Evolutionary conservation across 2,329 filamentous ascomycete species (phyloP).

Genomic region (Colletotrichum sp.): DNA sequence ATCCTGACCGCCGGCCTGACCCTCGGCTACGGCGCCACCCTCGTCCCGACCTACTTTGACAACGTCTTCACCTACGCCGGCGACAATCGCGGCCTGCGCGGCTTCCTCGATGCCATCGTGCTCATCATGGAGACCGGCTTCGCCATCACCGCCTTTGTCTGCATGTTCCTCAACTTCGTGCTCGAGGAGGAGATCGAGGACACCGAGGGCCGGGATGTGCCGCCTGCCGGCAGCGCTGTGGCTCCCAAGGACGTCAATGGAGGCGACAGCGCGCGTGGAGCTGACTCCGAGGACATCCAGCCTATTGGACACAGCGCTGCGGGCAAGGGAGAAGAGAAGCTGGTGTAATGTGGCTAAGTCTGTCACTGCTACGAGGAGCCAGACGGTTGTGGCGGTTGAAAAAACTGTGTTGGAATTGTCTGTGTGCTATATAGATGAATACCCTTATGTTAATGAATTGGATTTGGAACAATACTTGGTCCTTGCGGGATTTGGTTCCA

Average conservation of each 20-base stretch:
- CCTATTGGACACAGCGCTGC: not conserved
- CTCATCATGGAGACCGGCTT: slow-evolving; percentile 79
- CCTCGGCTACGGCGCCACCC: slow-evolving; percentile 73
- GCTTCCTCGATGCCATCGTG: slow-evolving; percentile 77
- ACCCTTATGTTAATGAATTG: not conserved
- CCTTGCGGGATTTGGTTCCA: not conserved
- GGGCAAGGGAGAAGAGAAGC: slow-evolving; percentile 17
- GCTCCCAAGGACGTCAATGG: slow-evolving; percentile 2
- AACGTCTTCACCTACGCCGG: slow-evolving; percentile 77
- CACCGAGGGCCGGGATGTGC: slow-evolving; percentile 12
- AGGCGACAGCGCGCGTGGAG: slow-evolving; percentile 15
- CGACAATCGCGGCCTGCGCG: slow-evolving; percentile 68
- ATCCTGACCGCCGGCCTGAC: slow-evolving; percentile 78
- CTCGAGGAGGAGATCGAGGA: slow-evolving; percentile 80
- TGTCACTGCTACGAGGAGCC: not conserved
- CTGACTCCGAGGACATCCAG: slow-evolving; percentile 20
- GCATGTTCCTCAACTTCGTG: slow-evolving; percentile 74
- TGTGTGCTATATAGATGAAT: not conserved
- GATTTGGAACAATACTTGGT: not conserved
- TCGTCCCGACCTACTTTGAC: slow-evolving; percentile 70
- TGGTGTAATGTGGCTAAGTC: not conserved
- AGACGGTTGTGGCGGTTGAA: not conserved
- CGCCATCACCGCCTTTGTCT: slow-evolving; percentile 75
- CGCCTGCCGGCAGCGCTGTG: not conserved
- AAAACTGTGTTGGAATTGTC: not conserved